These are phyloP conservation scores for Pezicula carpinea DNA, from an alignment of 2,329 filamentous ascomycete genomes.

Conservation along the genomic window DNA sequence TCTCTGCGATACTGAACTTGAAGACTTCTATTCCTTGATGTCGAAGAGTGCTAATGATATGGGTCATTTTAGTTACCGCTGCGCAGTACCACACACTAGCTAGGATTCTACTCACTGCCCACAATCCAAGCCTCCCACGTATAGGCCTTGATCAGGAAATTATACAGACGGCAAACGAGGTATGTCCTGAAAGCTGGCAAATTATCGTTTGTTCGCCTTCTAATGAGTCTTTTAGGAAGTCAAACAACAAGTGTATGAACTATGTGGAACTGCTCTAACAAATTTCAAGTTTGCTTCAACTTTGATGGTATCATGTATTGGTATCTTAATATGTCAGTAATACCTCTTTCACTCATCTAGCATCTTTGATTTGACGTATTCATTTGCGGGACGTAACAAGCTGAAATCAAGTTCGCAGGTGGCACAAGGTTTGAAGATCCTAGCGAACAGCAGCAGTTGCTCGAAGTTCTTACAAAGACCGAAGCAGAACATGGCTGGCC, in stretches of 20 bases:
- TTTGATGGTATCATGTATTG: conserved; percentile 51
- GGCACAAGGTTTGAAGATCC: conserved; percentile 41
- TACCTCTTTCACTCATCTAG: too few relatives aligned
- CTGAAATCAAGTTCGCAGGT: too few relatives aligned
- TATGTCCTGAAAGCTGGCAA: conserved; percentile 5
- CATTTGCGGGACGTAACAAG: too few relatives aligned
- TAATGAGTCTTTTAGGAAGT: too few relatives aligned
- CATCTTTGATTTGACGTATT: too few relatives aligned
- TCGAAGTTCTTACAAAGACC: conserved; percentile 42
- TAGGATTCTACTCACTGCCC: conserved; percentile 51
- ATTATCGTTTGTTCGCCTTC: too few relatives aligned
- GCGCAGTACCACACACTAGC: too few relatives aligned
- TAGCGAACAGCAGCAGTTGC: conserved; percentile 42
- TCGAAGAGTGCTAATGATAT: conserved; percentile 50
- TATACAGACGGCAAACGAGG: conserved; percentile 2
- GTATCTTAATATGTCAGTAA: too few relatives aligned
- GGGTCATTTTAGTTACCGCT: conserved; percentile 31
- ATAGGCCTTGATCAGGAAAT: conserved; percentile 37
- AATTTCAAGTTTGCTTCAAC: conserved; percentile 58
- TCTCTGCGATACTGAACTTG: too few relatives aligned
- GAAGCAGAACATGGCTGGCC: conserved; percentile 49
- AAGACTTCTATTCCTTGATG: too few relatives aligned
- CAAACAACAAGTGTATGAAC: conserved; percentile 38
- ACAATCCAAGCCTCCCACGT: conserved; percentile 48
- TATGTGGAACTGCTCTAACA: conserved; percentile 55